A percentile compares a stretch with the other conserved stretches of the same genome.
phyloP scores from a whole-genome alignment of 2,329 filamentous ascomycete genomes.

The Sphaerulina vaccinii region DNA sequence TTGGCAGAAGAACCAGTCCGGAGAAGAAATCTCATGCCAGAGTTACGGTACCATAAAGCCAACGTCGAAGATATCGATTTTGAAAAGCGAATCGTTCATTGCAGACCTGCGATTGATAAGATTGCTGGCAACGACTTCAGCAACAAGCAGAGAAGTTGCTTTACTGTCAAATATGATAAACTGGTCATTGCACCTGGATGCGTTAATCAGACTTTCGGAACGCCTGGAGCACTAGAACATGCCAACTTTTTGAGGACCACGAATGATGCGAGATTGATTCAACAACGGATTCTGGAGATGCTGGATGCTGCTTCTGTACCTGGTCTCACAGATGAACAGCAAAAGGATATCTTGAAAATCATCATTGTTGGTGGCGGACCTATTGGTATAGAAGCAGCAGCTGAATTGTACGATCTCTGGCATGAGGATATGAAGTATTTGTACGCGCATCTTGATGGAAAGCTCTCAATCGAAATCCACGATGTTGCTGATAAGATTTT shows the following conservation, averaged over 20 bases:
- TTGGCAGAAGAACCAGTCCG: constrained; percentile 48
- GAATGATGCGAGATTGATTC: constrained; percentile 38
- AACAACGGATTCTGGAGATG: constrained; percentile 40
- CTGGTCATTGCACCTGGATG: constrained; percentile 46
- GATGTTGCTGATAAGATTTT: constrained; percentile 46
- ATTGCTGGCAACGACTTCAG: constrained; percentile 30
- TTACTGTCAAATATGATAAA: constrained; percentile 45
- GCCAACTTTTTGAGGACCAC: constrained; percentile 42
- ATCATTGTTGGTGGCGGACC: constrained; percentile 45
- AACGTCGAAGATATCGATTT: constrained; percentile 43
- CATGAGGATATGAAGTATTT: constrained; percentile 41
- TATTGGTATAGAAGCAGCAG: constrained; percentile 45
- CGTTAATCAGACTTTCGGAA: constrained; percentile 43
- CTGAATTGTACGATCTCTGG: constrained; percentile 46
- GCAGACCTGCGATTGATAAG: constrained; percentile 36
- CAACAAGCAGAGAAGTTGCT: constrained; percentile 32
- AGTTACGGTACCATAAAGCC: constrained; percentile 40
- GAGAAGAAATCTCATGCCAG: constrained; percentile 31
- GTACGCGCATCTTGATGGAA: constrained; percentile 43
- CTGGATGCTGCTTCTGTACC: constrained; percentile 41
- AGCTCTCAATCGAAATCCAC: constrained; percentile 45
- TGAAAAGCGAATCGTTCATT: constrained; percentile 35
- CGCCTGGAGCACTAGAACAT: constrained; percentile 42
- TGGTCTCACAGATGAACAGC: constrained; percentile 30
- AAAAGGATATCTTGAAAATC: constrained; percentile 40